phyloP scores from a whole-genome alignment of 1,284 basidiomycete genomes.

The Vanrija pseudolonga region DNA sequence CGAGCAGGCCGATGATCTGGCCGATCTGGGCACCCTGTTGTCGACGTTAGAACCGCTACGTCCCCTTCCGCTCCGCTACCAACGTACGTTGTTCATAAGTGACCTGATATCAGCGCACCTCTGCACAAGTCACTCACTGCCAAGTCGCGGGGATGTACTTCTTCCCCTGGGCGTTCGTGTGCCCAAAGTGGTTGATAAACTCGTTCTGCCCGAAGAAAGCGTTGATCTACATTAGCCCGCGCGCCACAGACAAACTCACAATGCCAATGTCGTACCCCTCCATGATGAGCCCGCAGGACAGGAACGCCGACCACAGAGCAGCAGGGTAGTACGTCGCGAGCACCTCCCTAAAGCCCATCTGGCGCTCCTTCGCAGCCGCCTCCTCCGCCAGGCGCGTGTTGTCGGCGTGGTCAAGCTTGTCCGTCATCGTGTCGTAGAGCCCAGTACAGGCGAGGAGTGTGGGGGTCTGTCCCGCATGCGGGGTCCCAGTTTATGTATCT shows the following conservation, averaged over 20 bases:
- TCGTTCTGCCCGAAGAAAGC: background rate
- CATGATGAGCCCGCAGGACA: background rate
- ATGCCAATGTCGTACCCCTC: conserved; percentile 30
- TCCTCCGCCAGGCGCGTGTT: background rate
- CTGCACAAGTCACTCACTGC: conserved; percentile 23
- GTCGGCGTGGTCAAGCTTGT: background rate
- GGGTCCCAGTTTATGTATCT: too few relatives aligned
- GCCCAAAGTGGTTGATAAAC: conserved; percentile 28
- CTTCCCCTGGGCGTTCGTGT: conserved; percentile 3
- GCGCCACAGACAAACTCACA: too few relatives aligned
- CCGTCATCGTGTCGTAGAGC: too few relatives aligned
- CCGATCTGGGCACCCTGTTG: conserved; percentile 19
- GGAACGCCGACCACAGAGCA: background rate
- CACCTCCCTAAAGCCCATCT: conserved; percentile 29
- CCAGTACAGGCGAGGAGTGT: too few relatives aligned
- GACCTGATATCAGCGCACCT: conserved; percentile 25
- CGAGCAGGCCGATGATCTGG: conserved; percentile 27
- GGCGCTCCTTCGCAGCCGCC: too few relatives aligned
- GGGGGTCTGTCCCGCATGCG: too few relatives aligned
- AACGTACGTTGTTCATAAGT: conserved; percentile 13
- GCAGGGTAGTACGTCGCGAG: background rate
- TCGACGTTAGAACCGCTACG: conserved; percentile 11
- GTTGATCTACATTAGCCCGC: too few relatives aligned
- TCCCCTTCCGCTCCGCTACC: conserved; percentile 6
- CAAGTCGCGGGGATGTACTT: conserved; percentile 28